A percentile compares a stretch with the other conserved stretches of the same genome.
Conservation (phyloP, 768 basidiomycete genomes). For the Hericium erinaceus region DNA sequence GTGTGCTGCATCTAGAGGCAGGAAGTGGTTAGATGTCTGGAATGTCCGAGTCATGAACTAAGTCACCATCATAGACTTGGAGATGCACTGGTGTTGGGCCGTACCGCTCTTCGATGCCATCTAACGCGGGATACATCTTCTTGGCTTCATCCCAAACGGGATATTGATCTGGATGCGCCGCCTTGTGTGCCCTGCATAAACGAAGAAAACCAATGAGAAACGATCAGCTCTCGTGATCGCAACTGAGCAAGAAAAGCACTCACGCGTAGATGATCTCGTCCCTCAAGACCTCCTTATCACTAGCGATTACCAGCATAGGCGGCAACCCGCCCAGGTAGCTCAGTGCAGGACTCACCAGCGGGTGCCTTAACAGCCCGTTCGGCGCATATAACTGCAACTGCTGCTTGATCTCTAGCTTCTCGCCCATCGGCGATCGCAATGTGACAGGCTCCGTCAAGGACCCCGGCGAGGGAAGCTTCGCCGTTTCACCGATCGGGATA, state of each 20-base stretch:
- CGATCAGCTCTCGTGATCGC: neutral
- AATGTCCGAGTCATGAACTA: neutral
- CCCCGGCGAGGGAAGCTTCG: slow-evolving; percentile 31
- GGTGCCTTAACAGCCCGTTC: slow-evolving; percentile 70
- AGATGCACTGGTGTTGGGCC: slow-evolving; percentile 79
- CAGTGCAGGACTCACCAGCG: slow-evolving; percentile 73
- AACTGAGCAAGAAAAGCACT: neutral
- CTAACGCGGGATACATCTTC: slow-evolving; percentile 46
- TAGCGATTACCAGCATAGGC: slow-evolving; percentile 74
- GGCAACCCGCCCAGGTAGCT: slow-evolving; percentile 87
- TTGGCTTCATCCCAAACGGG: slow-evolving; percentile 35
- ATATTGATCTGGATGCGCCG: slow-evolving; percentile 72
- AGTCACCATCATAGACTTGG: slow-evolving; percentile 81
- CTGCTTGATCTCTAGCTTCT: slow-evolving; percentile 42
- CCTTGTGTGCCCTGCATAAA: slow-evolving; percentile 73
- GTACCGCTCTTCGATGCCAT: slow-evolving; percentile 42
- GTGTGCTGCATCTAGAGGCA: slow-evolving; percentile 52
- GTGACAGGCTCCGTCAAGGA: slow-evolving; percentile 29
- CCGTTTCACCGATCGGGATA: slow-evolving; percentile 41
- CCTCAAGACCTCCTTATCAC: slow-evolving; percentile 85
- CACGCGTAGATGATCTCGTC: slow-evolving; percentile 88
- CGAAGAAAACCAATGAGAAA: neutral
- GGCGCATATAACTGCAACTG: slow-evolving; percentile 85
- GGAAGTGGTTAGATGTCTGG: slow-evolving; percentile 12
- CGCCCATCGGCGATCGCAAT: slow-evolving; percentile 38